Conservation (phyloP, 331 rosid genomes). For the Stylosanthes scabra region DNA sequence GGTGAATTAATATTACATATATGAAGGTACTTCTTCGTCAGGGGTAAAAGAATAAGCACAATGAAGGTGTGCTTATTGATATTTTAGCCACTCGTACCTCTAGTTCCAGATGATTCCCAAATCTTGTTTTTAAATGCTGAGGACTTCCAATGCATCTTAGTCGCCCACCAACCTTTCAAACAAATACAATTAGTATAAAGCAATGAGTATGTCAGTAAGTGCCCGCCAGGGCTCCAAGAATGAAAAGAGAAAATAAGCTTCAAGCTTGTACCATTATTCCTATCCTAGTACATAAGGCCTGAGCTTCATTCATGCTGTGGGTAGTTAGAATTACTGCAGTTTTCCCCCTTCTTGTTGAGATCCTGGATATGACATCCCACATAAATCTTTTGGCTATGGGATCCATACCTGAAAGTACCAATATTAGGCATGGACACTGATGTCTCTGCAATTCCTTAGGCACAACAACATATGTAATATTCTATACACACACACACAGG, state of each 20-base stretch:
- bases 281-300: slow-evolving; percentile 93
- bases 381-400: slow-evolving; percentile 96
- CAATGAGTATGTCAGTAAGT: slow-evolving; percentile 12
- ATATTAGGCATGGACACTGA: slow-evolving; percentile 24
- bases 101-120: slow-evolving; percentile 91
- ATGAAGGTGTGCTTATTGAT: slow-evolving; percentile 27
- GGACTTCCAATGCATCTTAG: slow-evolving; percentile 95
- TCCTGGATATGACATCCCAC: slow-evolving; percentile 98
- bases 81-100: slow-evolving; percentile 66
- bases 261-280: slow-evolving; percentile 80
- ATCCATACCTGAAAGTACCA: slow-evolving; percentile 79
- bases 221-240: slow-evolving; percentile 34
- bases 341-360: slow-evolving; percentile 94
- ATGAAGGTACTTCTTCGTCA: slow-evolving; percentile 34
- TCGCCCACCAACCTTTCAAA: slow-evolving; percentile 86
- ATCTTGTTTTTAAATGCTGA: slow-evolving; percentile 91
- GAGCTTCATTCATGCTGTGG: slow-evolving; percentile 99
- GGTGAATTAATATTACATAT: slow-evolving; percentile 37
- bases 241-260: slow-evolving; percentile 25
- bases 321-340: slow-evolving; percentile 97
- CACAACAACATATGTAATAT: slow-evolving; percentile 27
- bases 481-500: slow-evolving; percentile 19
- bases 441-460: slow-evolving; percentile 32
- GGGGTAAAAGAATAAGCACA: slow-evolving; percentile 24
- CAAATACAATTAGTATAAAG: slow-evolving; percentile 31